Evolutionary conservation across 2,329 filamentous ascomycete species (phyloP).

Genomic region (Zymoseptoria brevis): DNA sequence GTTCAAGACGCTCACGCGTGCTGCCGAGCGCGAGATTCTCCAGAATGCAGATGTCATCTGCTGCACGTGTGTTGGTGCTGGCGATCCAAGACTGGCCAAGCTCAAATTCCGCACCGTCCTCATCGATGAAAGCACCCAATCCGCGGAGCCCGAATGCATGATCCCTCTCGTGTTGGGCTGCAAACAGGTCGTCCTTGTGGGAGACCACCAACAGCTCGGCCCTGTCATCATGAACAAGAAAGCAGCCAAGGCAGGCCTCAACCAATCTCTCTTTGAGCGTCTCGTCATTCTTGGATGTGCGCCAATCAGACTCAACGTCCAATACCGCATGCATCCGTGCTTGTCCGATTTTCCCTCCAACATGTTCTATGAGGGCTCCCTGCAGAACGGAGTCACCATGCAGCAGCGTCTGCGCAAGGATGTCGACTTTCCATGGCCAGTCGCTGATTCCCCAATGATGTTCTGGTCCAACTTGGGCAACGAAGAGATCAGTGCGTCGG

Average conservation of each 20-base stretch:
- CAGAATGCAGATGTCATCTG: slow-evolving; percentile 96
- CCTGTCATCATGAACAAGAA: slow-evolving; percentile 99
- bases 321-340: slow-evolving; percentile 98
- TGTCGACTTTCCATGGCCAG: slow-evolving; percentile 97
- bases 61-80: slow-evolving; percentile 95
- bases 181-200: slow-evolving; percentile 97
- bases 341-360: slow-evolving; percentile 96
- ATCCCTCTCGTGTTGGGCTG: slow-evolving; percentile 94
- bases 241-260: slow-evolving; percentile 91
- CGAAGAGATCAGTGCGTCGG: slow-evolving; percentile 95
- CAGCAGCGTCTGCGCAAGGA: slow-evolving; percentile 82
- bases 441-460: slow-evolving; percentile 95
- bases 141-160: slow-evolving; percentile 97
- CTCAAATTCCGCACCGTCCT: slow-evolving; percentile 98
- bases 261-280: slow-evolving; percentile 97
- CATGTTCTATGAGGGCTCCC: slow-evolving; percentile 97
- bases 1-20: slow-evolving; percentile 89
- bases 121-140: slow-evolving; percentile 97
- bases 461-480: slow-evolving; percentile 98
- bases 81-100: slow-evolving; percentile 88
- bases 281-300: slow-evolving; percentile 84
- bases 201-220: slow-evolving; percentile 94
- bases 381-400: slow-evolving; percentile 93
- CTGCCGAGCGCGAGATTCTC: slow-evolving; percentile 89
- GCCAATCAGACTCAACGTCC: slow-evolving; percentile 88